Conservation (phyloP, 306 rosid genomes). For the Castanea crenata region DNA sequence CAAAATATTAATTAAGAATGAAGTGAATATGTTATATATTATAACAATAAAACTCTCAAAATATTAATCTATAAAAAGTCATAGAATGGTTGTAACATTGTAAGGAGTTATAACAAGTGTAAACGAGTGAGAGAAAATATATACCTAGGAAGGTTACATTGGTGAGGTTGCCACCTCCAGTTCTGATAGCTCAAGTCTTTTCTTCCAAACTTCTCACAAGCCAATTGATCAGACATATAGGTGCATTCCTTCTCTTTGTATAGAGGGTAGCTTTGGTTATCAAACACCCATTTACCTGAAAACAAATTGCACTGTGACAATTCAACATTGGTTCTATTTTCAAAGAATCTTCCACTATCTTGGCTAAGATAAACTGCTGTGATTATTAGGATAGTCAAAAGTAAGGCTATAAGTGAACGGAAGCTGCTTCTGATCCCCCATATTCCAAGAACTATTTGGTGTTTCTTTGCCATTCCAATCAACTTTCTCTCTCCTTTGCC, state of each 20-base stretch:
- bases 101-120: background rate
- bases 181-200: slow-evolving; percentile 60
- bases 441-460: slow-evolving; percentile 30
- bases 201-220: slow-evolving; percentile 86
- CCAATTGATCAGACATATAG: slow-evolving; percentile 86
- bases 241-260: slow-evolving; percentile 61
- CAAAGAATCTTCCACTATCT: slow-evolving; percentile 19
- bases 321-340: slow-evolving; percentile 8
- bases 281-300: slow-evolving; percentile 75
- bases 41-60: too few species aligned
- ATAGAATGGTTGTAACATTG: too few species aligned
- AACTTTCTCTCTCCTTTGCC: slow-evolving; percentile 5
- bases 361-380: slow-evolving; percentile 45
- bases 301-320: slow-evolving; percentile 54
- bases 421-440: slow-evolving; percentile 62
- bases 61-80: too few species aligned
- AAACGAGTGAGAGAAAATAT: background rate
- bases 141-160: slow-evolving; percentile 69
- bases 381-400: slow-evolving; percentile 50
- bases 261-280: slow-evolving; percentile 66
- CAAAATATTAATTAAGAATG: too few species aligned
- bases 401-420: slow-evolving; percentile 51
- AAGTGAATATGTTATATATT: too few species aligned
- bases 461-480: slow-evolving; percentile 30
- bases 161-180: slow-evolving; percentile 80